These are phyloP conservation scores for Arthrinium phaeospermum DNA, from an alignment of 2,329 filamentous ascomycete species.

Conservation along the genomic window DNA sequence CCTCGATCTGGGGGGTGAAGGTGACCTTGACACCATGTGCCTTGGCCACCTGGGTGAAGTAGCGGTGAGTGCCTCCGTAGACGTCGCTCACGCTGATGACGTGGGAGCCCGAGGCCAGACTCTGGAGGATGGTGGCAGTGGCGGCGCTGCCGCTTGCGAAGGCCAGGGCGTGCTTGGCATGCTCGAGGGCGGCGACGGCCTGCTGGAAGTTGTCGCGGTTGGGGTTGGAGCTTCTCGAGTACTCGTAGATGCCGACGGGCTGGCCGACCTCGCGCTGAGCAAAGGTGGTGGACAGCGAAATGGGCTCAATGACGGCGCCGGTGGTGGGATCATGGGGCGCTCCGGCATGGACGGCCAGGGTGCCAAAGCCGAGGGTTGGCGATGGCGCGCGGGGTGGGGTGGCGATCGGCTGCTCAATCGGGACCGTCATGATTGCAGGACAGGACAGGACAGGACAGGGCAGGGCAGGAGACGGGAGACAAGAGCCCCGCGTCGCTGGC, in stretches of 20 bases:
- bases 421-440: slow-evolving; percentile 27
- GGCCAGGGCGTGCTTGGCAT: slow-evolving; percentile 89
- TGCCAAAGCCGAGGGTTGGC: slow-evolving; percentile 84
- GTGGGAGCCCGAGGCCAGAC: slow-evolving; percentile 87
- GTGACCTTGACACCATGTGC: slow-evolving; percentile 94
- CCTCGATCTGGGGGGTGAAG: slow-evolving; percentile 90
- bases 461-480: background rate
- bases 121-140: slow-evolving; percentile 92
- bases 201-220: slow-evolving; percentile 95
- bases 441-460: background rate
- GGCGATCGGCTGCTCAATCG: slow-evolving; percentile 57
- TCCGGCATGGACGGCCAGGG: slow-evolving; percentile 92
- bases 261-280: slow-evolving; percentile 88
- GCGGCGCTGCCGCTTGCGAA: slow-evolving; percentile 95
- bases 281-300: slow-evolving; percentile 95
- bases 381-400: slow-evolving; percentile 77
- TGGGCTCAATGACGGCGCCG: slow-evolving; percentile 93
- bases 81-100: slow-evolving; percentile 97
- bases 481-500: background rate
- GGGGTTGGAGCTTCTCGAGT: slow-evolving; percentile 91
- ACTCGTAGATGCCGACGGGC: slow-evolving; percentile 89
- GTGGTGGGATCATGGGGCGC: slow-evolving; percentile 88
- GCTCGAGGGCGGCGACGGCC: slow-evolving; percentile 89
- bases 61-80: slow-evolving; percentile 96
- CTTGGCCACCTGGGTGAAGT: slow-evolving; percentile 97